phyloP scores from a whole-genome alignment of 345 rosid genomes.

The Cardiospermum halicacabum region DNA sequence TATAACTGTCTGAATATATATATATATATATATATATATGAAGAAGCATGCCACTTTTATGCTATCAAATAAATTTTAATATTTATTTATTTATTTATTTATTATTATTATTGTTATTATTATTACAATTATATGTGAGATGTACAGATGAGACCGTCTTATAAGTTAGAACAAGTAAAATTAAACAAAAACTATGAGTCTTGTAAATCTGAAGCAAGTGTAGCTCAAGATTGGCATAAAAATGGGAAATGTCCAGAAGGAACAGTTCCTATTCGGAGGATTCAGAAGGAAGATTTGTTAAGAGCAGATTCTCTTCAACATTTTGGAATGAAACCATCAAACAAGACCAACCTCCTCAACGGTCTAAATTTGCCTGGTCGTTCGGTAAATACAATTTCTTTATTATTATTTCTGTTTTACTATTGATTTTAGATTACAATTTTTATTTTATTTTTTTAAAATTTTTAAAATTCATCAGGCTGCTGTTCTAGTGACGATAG shows the following conservation, averaged over 20 bases:
- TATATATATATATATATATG: no score
- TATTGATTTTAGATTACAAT: no score
- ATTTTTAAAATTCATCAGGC: no score
- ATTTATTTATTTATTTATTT: no score
- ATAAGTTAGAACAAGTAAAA: conserved; percentile 5
- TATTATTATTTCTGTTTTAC: no score
- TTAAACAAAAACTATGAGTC: conserved; percentile 1
- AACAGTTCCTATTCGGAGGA: conserved; percentile 46
- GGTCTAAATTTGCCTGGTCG: background rate
- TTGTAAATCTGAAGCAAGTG: conserved; percentile 11
- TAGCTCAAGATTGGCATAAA: conserved; percentile 38
- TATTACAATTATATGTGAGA: background rate
- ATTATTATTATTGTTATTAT: no score
- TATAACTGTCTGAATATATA: no score
- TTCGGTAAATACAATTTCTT: no score
- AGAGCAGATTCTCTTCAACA: conserved; percentile 28
- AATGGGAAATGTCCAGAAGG: conserved; percentile 43
- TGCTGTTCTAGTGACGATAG: no score
- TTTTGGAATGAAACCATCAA: conserved; percentile 28
- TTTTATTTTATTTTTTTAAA: no score
- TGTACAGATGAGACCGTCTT: conserved; percentile 41
- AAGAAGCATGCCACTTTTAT: no score
- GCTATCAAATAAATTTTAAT: no score
- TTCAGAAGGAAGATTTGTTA: conserved; percentile 28
- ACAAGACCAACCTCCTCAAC: background rate